Base-by-base conservation (phyloP, 768 basidiomycete species). In the Mrakia gelida region DNA sequence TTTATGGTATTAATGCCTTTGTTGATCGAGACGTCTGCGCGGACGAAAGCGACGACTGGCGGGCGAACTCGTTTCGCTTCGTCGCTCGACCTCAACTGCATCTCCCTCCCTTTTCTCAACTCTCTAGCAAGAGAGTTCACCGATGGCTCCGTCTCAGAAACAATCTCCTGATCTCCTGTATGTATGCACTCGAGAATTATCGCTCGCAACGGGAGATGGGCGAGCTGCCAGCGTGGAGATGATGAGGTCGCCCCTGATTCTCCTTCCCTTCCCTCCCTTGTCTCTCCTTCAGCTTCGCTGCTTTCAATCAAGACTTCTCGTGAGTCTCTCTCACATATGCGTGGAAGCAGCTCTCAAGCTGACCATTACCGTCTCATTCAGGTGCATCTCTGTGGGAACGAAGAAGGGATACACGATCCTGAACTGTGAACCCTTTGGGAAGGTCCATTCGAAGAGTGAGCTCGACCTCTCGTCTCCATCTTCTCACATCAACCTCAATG, bases 251-350 rank as follows among this genome's bases (percentile, higher is more conserved):
- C 32, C 59, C 59, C 59, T 59, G 59, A 59, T 26, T 52, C 49
- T 52, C 49, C 59, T 59, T 28, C 28, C 59, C 59, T 59, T 59
- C 59, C 28, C 59, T 59, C 26, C 26, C 54, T 65, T 30, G 63
- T 67, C 65, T 26, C 70, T 26, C 43, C 70, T 71, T 45, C 62
- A 79, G 78, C 56, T 79, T 79, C 65, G 78, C 78, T 21, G 73
- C 70, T 10, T 98, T 98, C 88, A 98, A 98, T 85, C 96, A 98
- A 83, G 95, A 98, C 84, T 95, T 94, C 84, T 94, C 94, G 90
- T 95, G 84, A 76, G 91, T 83, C 26, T 43, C 16, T 54, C 52
- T 56, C 28, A 79, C 81, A 38, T 81, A 77, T 68, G 21, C 30
- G 26, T 13, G 21, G 23, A 16, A n/a, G 30, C 30, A n/a, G 11